Evolutionary conservation across 345 rosid species (phyloP), one percentile per base, ranked within the genome.

Genomic region (Geranium rotundifolium): DNA sequence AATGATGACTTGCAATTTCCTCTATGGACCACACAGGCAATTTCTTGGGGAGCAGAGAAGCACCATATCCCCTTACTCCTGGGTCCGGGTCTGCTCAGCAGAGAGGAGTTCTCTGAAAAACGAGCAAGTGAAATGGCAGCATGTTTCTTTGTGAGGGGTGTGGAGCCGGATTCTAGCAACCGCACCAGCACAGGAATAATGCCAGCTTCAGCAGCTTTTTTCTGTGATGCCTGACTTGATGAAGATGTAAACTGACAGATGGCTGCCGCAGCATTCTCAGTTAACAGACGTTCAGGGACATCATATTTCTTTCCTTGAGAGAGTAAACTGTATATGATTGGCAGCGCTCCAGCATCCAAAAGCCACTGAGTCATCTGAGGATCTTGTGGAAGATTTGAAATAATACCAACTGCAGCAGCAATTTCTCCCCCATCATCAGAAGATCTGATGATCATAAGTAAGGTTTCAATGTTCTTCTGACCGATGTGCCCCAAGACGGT

Each of bases 1-100:
- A 81, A 86, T 37, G 91, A 83, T 19, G 85, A 73, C 66, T 80
- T 71, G 50, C 91, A 86, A 16, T 83, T 49, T 62, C 91, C 91
- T 50, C 78, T 71, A 56, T 86, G 91, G 60, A 81, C 69, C 50
- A 2, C 54, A 72, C 91, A 86, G 59, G 58, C 60, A 29, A 65
- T 59, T 67, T 78, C 84, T n/a, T 66, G 80, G 46, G 83, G 79
- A 65, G 72, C 68, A 17, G 84, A 70, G 34, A 80, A 78, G 80
- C 85, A 86, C 77, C 71, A 73, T 61, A 80, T 72, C 19, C 78
- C 77, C 61, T 63, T 77, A 14, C 27, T 72, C 56, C 68, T 78
- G 10, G 63, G 72, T 54, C 78, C 69, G 17, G 73, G 54, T 41
- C 54, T 70, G 66, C 82, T 81, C 62, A 83, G 79, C 56, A 12